Evolutionary conservation across 2,329 filamentous ascomycete species (phyloP).

Genomic region (Sporothrix protearum): DNA sequence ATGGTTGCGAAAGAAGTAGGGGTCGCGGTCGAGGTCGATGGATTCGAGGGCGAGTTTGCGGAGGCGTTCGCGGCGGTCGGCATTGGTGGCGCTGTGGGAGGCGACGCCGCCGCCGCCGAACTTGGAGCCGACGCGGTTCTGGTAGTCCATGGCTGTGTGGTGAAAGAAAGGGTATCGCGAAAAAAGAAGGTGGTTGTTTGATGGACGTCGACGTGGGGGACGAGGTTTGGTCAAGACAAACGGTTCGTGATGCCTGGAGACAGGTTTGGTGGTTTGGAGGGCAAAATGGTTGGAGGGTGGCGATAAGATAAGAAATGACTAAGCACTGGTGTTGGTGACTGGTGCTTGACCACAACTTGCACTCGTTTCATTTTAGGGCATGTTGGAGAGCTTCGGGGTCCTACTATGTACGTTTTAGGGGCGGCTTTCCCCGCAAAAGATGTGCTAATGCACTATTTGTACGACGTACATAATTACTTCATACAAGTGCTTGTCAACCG

Average conservation of each 20-base stretch:
- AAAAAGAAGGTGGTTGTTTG: background rate
- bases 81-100: constrained; percentile 88
- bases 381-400: too few relatives aligned
- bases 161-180: background rate
- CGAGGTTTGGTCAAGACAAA: too few relatives aligned
- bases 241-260: constrained; percentile 1
- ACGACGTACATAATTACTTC: background rate
- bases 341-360: background rate
- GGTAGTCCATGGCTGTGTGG: constrained; percentile 57
- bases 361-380: background rate
- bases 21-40: constrained; percentile 98
- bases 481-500: too few relatives aligned
- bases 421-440: background rate
- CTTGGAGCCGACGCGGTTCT: constrained; percentile 95
- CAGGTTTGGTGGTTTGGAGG: background rate
- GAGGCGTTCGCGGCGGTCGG: constrained; percentile 92
- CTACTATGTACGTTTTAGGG: background rate
- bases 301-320: constrained; percentile 17
- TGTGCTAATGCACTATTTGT: background rate
- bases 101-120: constrained; percentile 97
- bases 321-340: background rate
- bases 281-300: background rate
- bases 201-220: background rate
- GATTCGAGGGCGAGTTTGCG: constrained; percentile 97
- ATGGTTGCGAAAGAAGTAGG: constrained; percentile 99